phyloP scores from a whole-genome alignment of 1,284 basidiomycete genomes.

The Agaricales sp. region DNA sequence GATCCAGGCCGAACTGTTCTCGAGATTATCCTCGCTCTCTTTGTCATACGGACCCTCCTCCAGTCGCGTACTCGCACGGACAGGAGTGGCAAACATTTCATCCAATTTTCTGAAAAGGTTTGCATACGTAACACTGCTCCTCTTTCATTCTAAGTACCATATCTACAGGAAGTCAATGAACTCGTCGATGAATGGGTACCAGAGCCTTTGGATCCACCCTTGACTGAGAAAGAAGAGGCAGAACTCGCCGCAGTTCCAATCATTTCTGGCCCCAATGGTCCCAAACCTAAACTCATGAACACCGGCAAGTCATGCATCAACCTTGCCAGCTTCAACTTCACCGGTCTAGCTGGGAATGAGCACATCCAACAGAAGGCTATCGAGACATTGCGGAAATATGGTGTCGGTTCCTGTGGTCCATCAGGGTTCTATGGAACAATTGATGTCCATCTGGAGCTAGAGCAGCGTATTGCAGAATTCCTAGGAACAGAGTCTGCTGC shows the following conservation, averaged over 20 bases:
- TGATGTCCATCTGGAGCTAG: slow-evolving; percentile 88
- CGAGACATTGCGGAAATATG: slow-evolving; percentile 84
- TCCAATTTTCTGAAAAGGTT: slow-evolving; percentile 86
- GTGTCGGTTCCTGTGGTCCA: slow-evolving; percentile 93
- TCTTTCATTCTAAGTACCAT: slow-evolving; percentile 1
- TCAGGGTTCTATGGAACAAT: slow-evolving; percentile 97
- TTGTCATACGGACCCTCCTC: slow-evolving; percentile 82
- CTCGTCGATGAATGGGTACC: slow-evolving; percentile 94
- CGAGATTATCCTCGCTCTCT: slow-evolving; percentile 84
- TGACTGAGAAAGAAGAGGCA: slow-evolving; percentile 49
- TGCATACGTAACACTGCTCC: slow-evolving; percentile 11
- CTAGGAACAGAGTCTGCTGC: slow-evolving; percentile 84
- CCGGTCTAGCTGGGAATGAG: slow-evolving; percentile 85
- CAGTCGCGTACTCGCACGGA: slow-evolving; percentile 87
- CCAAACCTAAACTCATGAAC: slow-evolving; percentile 69
- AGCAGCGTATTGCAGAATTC: slow-evolving; percentile 85
- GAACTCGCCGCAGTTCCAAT: slow-evolving; percentile 73
- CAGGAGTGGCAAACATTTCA: slow-evolving; percentile 81
- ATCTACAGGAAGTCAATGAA: slow-evolving; percentile 84
- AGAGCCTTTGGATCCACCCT: slow-evolving; percentile 68
- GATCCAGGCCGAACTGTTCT: slow-evolving; percentile 89
- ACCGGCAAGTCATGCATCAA: slow-evolving; percentile 81
- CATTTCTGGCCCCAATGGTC: slow-evolving; percentile 73
- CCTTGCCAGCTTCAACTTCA: slow-evolving; percentile 89
- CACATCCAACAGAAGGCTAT: slow-evolving; percentile 81